Evolutionary conservation across 2,329 filamentous ascomycete species (phyloP).

Genomic region (Fusarium sp.): DNA sequence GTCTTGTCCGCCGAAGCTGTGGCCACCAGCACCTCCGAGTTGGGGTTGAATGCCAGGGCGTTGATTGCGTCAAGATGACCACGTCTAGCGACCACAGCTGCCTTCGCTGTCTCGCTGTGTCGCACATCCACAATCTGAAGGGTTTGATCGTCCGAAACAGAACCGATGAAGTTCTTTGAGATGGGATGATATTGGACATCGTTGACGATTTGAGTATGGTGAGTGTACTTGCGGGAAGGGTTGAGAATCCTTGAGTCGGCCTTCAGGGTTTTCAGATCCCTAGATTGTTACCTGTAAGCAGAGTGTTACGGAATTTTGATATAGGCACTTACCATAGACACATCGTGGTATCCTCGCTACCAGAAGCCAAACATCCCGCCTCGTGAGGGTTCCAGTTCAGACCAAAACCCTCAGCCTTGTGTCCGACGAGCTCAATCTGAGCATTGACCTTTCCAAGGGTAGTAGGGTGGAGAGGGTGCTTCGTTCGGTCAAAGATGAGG

Average conservation of each 20-base stretch:
- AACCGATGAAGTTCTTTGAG: conserved; percentile 86
- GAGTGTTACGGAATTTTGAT: conserved; percentile 4
- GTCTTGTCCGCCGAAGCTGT: conserved; percentile 97
- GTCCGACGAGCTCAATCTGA: conserved; percentile 87
- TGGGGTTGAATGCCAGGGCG: conserved; percentile 93
- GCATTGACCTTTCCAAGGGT: conserved; percentile 74
- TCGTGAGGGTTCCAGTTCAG: conserved; percentile 91
- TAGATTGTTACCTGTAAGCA: conserved; percentile 51
- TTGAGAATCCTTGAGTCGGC: conserved; percentile 77
- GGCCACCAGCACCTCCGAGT: conserved; percentile 88
- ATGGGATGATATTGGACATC: conserved; percentile 96
- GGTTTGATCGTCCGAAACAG: conserved; percentile 94
- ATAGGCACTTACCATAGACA: conserved; percentile 78
- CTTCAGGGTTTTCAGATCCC: conserved; percentile 84
- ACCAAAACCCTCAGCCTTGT: conserved; percentile 90
- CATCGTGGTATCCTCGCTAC: conserved; percentile 92
- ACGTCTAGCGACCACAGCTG: conserved; percentile 75
- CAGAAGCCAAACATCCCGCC: conserved; percentile 85
- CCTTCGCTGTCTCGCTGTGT: conserved; percentile 71
- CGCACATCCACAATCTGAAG: conserved; percentile 93
- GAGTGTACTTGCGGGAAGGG: conserved; percentile 81
- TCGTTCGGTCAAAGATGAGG: conserved; percentile 95
- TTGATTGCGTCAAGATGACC: conserved; percentile 96
- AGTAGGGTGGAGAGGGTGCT: conserved; percentile 84
- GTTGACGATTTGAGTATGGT: conserved; percentile 93